These are phyloP conservation scores for Mucor lusitanicus DNA, from an alignment of 371 early-diverging fungal species.

Conservation along the genomic window DNA sequence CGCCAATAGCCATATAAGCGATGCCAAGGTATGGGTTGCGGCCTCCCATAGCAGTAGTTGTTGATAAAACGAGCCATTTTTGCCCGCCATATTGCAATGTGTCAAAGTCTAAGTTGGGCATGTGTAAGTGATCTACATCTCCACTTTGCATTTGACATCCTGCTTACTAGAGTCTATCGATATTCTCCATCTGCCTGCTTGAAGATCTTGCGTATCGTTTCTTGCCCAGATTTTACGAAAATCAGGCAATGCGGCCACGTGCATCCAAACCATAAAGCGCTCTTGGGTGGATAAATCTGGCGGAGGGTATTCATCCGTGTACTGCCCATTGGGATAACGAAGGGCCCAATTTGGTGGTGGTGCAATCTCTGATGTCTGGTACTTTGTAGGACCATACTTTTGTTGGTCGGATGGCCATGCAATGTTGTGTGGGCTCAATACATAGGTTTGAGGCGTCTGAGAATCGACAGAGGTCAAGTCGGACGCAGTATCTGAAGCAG, in stretches of 20 bases:
- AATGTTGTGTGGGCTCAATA: slow-evolving; percentile 67
- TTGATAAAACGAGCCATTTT: slow-evolving; percentile 91
- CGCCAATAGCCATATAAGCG: slow-evolving; percentile 91
- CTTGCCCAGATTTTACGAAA: slow-evolving; percentile 96
- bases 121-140: not conserved
- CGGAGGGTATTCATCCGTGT: slow-evolving; percentile 48
- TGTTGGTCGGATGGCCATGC: slow-evolving; percentile 88
- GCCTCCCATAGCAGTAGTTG: slow-evolving; percentile 91
- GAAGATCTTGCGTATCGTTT: slow-evolving; percentile 58
- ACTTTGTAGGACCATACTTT: slow-evolving; percentile 68
- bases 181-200: slow-evolving; percentile 66
- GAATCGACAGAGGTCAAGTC: slow-evolving; percentile 13
- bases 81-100: slow-evolving; percentile 85
- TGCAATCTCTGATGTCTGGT: slow-evolving; percentile 52
- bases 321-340: slow-evolving; percentile 59
- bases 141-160: not conserved
- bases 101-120: slow-evolving; percentile 67
- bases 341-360: slow-evolving; percentile 84
- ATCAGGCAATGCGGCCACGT: slow-evolving; percentile 92
- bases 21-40: slow-evolving; percentile 94
- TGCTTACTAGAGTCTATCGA: slow-evolving; percentile 68
- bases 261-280: slow-evolving; percentile 99
- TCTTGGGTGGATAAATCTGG: slow-evolving; percentile 77
- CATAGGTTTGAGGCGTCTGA: slow-evolving; percentile 36
- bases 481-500: slow-evolving; percentile 26